Conservation (phyloP, 2,329 filamentous ascomycete species). For the Nannizzia gypsea region DNA sequence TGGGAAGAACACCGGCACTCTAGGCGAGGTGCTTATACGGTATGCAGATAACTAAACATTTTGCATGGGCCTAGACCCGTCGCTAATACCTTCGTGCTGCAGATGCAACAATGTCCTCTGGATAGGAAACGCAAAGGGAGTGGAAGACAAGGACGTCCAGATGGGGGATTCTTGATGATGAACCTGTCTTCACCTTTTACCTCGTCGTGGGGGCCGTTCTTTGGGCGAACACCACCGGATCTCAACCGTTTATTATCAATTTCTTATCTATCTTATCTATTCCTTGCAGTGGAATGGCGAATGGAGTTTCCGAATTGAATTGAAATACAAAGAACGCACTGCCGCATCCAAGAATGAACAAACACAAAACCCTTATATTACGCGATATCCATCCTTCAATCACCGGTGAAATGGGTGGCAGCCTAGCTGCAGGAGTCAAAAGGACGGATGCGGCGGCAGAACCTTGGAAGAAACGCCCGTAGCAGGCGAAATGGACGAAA, state of each 20-base stretch:
- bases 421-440: neutral
- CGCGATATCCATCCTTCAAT: neutral
- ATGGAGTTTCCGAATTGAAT: conserved; percentile 6
- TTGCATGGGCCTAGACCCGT: conserved; percentile 15
- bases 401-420: neutral
- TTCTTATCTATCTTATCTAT: neutral
- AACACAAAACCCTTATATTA: neutral
- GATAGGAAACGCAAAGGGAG: conserved; percentile 52
- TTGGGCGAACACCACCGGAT: neutral
- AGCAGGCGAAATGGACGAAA: neutral
- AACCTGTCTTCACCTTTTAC: neutral
- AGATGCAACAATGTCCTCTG: conserved; percentile 97
- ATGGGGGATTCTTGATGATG: conserved; percentile 16
- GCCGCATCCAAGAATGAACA: neutral
- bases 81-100: conserved; percentile 7
- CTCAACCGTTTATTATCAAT: neutral
- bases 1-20: conserved; percentile 67
- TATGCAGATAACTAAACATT: conserved; percentile 27
- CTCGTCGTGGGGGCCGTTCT: neutral
- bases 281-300: conserved; percentile 3
- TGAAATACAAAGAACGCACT: neutral
- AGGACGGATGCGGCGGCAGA: neutral
- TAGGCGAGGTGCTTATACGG: conserved; percentile 90
- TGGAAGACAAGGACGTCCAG: conserved; percentile 36
- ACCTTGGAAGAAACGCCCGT: too few species aligned